Conservation (phyloP, 352 stramenopile genomes). For the Pythium scleroteichum region DNA sequence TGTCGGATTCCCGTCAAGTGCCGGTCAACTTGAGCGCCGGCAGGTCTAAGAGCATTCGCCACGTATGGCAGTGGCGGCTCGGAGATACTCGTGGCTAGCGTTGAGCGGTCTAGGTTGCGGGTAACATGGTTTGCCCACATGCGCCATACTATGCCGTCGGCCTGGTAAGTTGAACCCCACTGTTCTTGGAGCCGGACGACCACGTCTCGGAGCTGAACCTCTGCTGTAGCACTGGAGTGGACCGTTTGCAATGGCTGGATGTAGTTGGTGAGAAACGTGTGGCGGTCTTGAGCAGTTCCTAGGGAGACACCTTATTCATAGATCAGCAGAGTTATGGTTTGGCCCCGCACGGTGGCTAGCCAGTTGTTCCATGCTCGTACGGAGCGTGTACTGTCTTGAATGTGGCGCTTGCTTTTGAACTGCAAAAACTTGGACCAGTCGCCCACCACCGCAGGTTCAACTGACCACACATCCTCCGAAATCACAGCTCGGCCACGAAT, state of each 20-base stretch:
- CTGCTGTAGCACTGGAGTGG: not conserved
- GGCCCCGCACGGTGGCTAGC: not conserved
- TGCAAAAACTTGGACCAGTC: conserved; percentile 2
- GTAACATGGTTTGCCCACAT: conserved; percentile 14
- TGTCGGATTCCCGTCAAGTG: not conserved
- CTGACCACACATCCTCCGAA: not conserved
- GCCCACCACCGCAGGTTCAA: not conserved
- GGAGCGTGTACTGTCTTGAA: not conserved
- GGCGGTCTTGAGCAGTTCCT: not conserved
- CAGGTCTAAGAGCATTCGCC: not conserved
- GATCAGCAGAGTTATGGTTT: not conserved
- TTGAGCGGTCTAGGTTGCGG: conserved; percentile 9
- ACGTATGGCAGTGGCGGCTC: conserved; percentile 1
- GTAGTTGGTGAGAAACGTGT: not conserved
- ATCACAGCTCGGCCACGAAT: not conserved
- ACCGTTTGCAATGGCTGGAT: not conserved
- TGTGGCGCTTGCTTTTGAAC: not conserved
- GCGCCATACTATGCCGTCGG: conserved; percentile 4
- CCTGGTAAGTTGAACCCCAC: not conserved
- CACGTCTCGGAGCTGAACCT: not conserved
- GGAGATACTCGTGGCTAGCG: not conserved
- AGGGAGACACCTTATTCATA: not conserved
- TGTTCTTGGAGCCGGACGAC: conserved; percentile 4
- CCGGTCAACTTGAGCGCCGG: not conserved
- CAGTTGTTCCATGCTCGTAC: not conserved